Percentiles rank a stretch among this genome's conserved stretches.
Conservation (phyloP, 441 rosid genomes). For the Erodium moschatum region DNA sequence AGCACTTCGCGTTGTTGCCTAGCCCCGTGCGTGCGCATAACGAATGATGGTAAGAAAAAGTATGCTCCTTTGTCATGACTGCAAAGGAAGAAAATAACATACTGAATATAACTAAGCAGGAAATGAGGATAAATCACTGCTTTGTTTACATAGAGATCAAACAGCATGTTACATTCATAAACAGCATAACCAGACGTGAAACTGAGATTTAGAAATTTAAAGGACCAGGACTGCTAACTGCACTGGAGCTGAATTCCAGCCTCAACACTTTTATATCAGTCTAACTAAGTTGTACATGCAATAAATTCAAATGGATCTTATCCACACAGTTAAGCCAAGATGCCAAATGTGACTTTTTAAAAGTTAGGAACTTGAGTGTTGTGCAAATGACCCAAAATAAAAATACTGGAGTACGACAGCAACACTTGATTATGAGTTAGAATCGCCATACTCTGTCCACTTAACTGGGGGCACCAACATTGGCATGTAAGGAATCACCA, state of each 20-base stretch:
- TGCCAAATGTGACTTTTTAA: neutral
- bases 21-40: constrained; percentile 93
- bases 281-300: neutral
- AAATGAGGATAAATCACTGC: neutral
- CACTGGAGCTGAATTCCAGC: neutral
- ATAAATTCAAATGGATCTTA: neutral
- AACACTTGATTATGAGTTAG: constrained; percentile 9
- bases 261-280: neutral
- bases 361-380: neutral
- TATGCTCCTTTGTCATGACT: constrained; percentile 84
- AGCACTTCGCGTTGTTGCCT: constrained; percentile 62
- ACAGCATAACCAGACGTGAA: neutral
- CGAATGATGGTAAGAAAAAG: constrained; percentile 70
- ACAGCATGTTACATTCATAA: neutral
- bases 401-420: neutral
- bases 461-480: constrained; percentile 85
- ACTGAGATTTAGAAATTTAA: neutral
- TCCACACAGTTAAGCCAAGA: neutral
- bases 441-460: constrained; percentile 72
- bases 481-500: constrained; percentile 98
- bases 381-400: neutral
- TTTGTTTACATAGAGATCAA: neutral
- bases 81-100: constrained; percentile 12
- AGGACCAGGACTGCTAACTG: neutral
- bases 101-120: neutral